Base-by-base conservation (phyloP, 148 eudicot genomes). In the Simmondsia chinensis region DNA sequence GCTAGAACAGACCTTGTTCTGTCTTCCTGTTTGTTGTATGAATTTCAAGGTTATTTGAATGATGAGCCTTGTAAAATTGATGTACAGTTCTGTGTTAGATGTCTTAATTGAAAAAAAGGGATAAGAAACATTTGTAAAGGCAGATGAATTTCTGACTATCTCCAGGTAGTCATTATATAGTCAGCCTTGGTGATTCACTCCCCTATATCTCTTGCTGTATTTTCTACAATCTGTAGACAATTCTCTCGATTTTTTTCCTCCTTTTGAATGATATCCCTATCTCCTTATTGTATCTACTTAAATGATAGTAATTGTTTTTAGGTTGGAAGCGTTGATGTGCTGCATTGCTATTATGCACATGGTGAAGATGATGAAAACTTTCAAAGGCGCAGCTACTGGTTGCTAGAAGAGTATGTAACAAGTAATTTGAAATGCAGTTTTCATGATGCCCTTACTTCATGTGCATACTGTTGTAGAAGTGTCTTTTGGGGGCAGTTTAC, bases 331-430 rank as follows among this genome's bases (percentile, higher is more conserved):
- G 56, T 72, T 54, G 82, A 76, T 41, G 77, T 64, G 31, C 33
- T 76, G 24, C 82, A 76, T 28, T 76, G 82, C 69, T 76, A 76
- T 61, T 76, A 76, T 57, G 82, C 82, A 21, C 82, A 76, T 50
- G 82, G 82, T 46, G 75, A 76, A 52, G 77, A 72, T 34, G 68
- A 76, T 46, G 82, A 76, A 60, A 57, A 55, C 44, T 72, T 76
- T 54, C 82, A 76, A 44, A 62, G 82, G 52, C 77, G 82, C 52
- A 56, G 77, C 67, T 76, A 76, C 48, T 72, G 82, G 82, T 57
- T 76, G 71, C 69, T 76, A 23, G 77, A 76, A 64, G 77, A 68
- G 82, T 76, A 69, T 48, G 82, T 76, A 49, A 36, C 38, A 38
- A 15, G 33, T 32, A 15, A 34, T 48, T 52, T 52, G 23, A 52